These are phyloP conservation scores for Phyllosticta paracitricarpa DNA, from an alignment of 2,329 filamentous ascomycete species.

Conservation along the genomic window DNA sequence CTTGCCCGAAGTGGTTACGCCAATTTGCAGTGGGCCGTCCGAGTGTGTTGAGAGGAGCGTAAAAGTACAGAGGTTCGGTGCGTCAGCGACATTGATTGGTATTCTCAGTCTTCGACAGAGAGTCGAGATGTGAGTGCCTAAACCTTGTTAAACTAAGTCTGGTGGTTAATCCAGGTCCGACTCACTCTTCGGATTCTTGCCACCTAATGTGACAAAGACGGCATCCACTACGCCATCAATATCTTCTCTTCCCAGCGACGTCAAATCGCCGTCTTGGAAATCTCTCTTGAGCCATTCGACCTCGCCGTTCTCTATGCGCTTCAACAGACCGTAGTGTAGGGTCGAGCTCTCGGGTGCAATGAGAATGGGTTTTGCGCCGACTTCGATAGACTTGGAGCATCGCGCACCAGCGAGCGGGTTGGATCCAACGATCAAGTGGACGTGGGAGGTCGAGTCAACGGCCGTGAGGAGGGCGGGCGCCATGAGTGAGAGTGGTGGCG, in stretches of 20 bases:
- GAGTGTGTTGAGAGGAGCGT: slow-evolving; percentile 78
- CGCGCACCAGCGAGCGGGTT: slow-evolving; percentile 80
- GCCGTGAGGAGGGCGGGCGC: slow-evolving; percentile 58
- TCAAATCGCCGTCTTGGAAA: slow-evolving; percentile 64
- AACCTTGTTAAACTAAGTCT: slow-evolving; percentile 3
- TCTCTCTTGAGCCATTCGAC: slow-evolving; percentile 55
- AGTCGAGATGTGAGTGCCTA: slow-evolving; percentile 58
- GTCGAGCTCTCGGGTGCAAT: slow-evolving; percentile 59
- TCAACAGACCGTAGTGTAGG: slow-evolving; percentile 50
- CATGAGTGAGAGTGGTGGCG: slow-evolving; percentile 22
- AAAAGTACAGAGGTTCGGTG: slow-evolving; percentile 79
- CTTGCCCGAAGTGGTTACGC: slow-evolving; percentile 88
- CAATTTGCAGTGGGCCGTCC: slow-evolving; percentile 87
- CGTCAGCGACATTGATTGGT: slow-evolving; percentile 86
- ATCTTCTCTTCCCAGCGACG: slow-evolving; percentile 67
- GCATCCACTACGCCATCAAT: slow-evolving; percentile 73
- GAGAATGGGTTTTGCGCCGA: slow-evolving; percentile 71
- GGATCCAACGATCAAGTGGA: slow-evolving; percentile 79
- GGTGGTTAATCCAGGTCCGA: slow-evolving; percentile 2
- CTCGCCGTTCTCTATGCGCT: slow-evolving; percentile 55
- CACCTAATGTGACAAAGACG: slow-evolving; percentile 70
- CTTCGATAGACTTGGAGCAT: slow-evolving; percentile 67
- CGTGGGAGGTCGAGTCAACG: slow-evolving; percentile 56
- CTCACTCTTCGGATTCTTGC: slow-evolving; percentile 40
- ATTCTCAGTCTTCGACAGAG: slow-evolving; percentile 73